These are phyloP conservation scores for Didymella pinodella DNA, from an alignment of 2,329 filamentous ascomycete species.

Conservation along the genomic window DNA sequence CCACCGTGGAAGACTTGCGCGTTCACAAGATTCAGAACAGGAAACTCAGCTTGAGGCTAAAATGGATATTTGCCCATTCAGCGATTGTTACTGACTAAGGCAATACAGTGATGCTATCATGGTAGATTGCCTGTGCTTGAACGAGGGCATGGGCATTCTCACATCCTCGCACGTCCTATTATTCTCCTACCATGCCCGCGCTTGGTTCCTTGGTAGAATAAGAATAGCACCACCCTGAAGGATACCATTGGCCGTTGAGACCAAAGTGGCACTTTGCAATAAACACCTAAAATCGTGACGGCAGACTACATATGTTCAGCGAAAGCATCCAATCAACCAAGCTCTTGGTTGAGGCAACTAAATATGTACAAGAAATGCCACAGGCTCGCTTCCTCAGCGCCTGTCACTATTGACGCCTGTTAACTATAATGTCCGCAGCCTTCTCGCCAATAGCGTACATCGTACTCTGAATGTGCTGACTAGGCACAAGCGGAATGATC, in stretches of 20 bases:
- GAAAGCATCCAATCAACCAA: neutral
- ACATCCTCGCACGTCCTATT: neutral
- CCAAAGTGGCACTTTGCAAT: neutral
- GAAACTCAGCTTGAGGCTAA: neutral
- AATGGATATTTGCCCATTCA: neutral
- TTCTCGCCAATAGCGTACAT: conserved; percentile 49
- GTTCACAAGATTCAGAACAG: neutral
- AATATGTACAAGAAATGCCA: neutral
- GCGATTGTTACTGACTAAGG: neutral
- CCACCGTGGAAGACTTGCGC: neutral
- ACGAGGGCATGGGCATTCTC: neutral
- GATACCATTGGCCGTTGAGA: neutral
- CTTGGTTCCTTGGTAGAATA: no score
- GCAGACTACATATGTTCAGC: neutral
- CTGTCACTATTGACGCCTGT: conserved; percentile 6
- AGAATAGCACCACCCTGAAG: neutral
- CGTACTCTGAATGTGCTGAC: conserved; percentile 44
- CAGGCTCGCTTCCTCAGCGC: neutral
- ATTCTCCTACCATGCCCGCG: neutral
- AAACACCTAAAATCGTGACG: neutral
- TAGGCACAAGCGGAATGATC: conserved; percentile 44
- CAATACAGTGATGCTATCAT: neutral
- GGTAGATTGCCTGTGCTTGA: neutral
- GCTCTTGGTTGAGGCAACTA: neutral
- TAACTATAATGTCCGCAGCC: conserved; percentile 44